Base-by-base conservation (phyloP, 163 green algal species). In the Coccomyxa subellipsoidea region DNA sequence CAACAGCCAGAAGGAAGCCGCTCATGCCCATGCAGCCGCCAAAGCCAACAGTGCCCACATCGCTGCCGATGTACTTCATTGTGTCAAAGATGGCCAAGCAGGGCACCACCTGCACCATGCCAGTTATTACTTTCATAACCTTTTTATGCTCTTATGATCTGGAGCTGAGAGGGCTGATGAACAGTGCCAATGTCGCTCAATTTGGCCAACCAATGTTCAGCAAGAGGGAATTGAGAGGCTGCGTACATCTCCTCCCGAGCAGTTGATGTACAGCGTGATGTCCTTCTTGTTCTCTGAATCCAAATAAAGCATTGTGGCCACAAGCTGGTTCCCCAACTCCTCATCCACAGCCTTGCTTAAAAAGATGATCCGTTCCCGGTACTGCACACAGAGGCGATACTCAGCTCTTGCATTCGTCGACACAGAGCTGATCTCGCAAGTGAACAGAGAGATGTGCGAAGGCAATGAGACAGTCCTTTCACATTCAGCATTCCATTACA, bases 241-340 rank as follows among this genome's bases (percentile, higher is more conserved):
- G 47, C 86, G 35, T 82, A 96, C 90, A 77, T 96, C 92, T 18
- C 94, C 93, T 15, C 96, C 95, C 0, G 92, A 91, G 86, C 90
- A 95, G 88, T 99, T 98, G 91, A 98, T 97, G 93, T 98, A 99
- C 78, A 98, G 90, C 76, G 95, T 94, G 69, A 99, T 93, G 81
- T 96, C 90, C 93, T 99, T 99, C 80, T 97, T 90, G 87, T 98
- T 96, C 38, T 97, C 80, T 38, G 87, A 94, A 87, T 99, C 96
- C 40, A 99, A 89, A 92, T 98, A 98, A 27, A 99, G 90, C 86
- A 98, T 95, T 29, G 96, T 97, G 27, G 93, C 96, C n/a, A 99
- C 95, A 75, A 99, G 93, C 88, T 98, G 88, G 87, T 97, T 97
- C 77, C 88, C 90, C 73, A 96, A 89, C 87, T 96, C 91, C 54